phyloP scores from a whole-genome alignment of 148 eudicot genomes.

The Camellia granthamiana region DNA sequence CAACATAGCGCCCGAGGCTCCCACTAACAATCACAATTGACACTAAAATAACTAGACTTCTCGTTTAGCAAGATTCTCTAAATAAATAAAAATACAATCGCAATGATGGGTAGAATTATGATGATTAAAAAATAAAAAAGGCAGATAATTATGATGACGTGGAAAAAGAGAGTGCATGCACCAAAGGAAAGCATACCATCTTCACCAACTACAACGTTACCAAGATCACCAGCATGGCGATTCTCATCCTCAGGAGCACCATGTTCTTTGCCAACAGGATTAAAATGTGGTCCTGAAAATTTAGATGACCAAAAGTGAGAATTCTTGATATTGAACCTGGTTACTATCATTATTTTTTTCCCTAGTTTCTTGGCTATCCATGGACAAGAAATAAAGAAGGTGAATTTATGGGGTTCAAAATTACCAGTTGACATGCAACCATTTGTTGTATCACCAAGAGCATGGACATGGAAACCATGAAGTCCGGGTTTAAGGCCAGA shows the following conservation, averaged over 20 bases:
- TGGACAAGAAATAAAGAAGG: background rate
- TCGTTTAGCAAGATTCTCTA: background rate
- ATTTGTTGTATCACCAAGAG: constrained; percentile 94
- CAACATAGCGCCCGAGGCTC: no score
- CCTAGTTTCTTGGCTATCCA: background rate
- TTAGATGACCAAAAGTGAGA: background rate
- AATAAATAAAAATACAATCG: background rate
- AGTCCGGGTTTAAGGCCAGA: constrained; percentile 85
- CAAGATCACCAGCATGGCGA: constrained; percentile 99
- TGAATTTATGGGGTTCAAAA: background rate
- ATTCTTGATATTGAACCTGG: background rate
- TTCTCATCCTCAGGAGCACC: constrained; percentile 86
- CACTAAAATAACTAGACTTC: background rate
- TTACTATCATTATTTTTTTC: background rate
- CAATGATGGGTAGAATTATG: background rate
- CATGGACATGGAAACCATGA: constrained; percentile 95
- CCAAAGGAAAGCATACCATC: constrained; percentile 57
- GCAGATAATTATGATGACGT: background rate
- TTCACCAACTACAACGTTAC: constrained; percentile 80
- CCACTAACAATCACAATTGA: background rate
- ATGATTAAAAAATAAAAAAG: background rate
- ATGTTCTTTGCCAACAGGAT: constrained; percentile 81
- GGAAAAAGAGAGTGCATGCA: constrained; percentile 1
- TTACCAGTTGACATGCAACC: constrained; percentile 97
- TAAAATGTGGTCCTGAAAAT: constrained; percentile 78